Evolutionary conservation across 2,329 filamentous ascomycete genomes (phyloP), one percentile per base, ranked within the genome.

Genomic region (Nemania diffusa): DNA sequence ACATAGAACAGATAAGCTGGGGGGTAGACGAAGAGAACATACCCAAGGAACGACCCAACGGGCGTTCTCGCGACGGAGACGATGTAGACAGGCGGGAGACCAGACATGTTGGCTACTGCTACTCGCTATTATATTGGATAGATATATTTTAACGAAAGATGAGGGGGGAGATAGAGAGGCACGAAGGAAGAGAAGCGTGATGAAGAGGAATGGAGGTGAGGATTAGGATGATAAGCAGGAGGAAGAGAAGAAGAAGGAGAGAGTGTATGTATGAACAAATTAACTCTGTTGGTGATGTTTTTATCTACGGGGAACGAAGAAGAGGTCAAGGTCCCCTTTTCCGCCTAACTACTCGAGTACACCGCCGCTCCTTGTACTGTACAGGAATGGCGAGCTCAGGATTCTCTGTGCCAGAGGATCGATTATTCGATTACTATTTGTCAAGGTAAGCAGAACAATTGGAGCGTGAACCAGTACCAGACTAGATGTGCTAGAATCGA

Each of bases 41-140:
- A 97, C 93, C 96, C 96, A 77, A 97, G 88, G 84, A 99, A 99
- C 73, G 92, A 94, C 76, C 96, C 96, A 72, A 97, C 87, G 60
- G 96, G 96, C 72, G 96, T 99, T 82, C 94, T 90, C 77, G 90
- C 92, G 72, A 90, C 91, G 67, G 96, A 96, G 78, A 97, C 94
- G 78, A 99, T 97, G 84, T 99, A 99, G 73, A 99, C 95, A 67
- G 94, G 87, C 73, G 93, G 91, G 71, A 94, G 88, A 74, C 88
- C 88, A 79, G 93, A 87, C 92, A 97, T 97, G 68, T 75, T 88
- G 82, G 62, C 40, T 71, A n/a, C 5, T 22, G 24, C 13, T 53
- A 29, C 17, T 17, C 53, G 46, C n/a, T 65, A 44, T 27, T 52
- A 56, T 8, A 4, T 17, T 17, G 57, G 13, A 34, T 32, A 20